Conservation (phyloP, 208 protist species). For the Porcisia hertigi region DNA sequence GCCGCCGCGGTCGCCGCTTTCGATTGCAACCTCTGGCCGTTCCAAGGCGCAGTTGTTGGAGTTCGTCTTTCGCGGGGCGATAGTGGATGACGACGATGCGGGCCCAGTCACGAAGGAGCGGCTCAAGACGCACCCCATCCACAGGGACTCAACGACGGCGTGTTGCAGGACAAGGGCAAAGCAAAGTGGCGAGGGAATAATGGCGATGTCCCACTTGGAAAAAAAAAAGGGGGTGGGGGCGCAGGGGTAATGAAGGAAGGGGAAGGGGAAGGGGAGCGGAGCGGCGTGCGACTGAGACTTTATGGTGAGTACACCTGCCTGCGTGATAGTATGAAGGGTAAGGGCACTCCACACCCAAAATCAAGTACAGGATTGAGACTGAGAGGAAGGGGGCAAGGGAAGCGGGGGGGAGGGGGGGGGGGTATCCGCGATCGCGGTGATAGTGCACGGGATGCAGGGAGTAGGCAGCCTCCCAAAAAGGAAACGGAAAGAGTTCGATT, state of each 20-base stretch:
- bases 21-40: neutral
- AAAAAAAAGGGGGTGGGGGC: neutral
- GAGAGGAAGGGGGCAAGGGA: too few relatives aligned
- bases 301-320: neutral
- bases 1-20: neutral
- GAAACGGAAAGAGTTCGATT: too few relatives aligned
- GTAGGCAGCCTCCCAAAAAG: too few relatives aligned
- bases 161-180: neutral
- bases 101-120: neutral
- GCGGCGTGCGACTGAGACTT: neutral
- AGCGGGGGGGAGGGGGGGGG: too few relatives aligned
- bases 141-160: too few relatives aligned
- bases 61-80: neutral
- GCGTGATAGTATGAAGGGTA: neutral
- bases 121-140: conserved; percentile 10
- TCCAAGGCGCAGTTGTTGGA: neutral
- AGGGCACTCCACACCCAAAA: neutral
- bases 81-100: neutral
- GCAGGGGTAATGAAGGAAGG: neutral
- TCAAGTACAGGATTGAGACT: neutral
- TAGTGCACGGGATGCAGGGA: too few relatives aligned
- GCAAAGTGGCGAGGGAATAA: neutral
- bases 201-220: neutral
- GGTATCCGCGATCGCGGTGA: too few relatives aligned
- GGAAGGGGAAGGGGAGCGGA: neutral